Percentiles rank a stretch among this genome's conserved stretches.
These are phyloP conservation scores for Micractinium conductrix DNA, from an alignment of 139 green algal species.

Conservation along the genomic window DNA sequence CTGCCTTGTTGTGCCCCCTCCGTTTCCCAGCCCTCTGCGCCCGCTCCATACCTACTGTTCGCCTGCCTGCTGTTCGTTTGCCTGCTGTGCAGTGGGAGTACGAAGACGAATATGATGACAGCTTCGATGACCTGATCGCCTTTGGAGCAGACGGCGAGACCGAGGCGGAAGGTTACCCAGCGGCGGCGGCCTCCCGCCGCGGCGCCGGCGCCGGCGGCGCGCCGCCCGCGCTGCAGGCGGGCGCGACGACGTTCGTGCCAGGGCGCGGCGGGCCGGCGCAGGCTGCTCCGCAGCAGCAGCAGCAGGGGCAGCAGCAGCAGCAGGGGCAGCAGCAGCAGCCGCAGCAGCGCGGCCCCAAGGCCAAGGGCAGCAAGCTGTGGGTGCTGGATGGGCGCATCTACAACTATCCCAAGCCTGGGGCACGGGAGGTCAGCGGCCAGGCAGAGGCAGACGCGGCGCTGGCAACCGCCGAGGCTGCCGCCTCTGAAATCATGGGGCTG, in stretches of 20 bases:
- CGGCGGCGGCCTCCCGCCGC: background rate
- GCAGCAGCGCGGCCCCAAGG: background rate
- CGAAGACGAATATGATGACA: constrained; percentile 91
- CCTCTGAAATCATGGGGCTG: constrained; percentile 69
- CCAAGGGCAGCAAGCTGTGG: constrained; percentile 53
- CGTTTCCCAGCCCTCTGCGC: background rate
- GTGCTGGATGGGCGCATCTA: constrained; percentile 82
- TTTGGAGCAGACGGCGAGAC: constrained; percentile 59
- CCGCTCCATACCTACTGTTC: background rate
- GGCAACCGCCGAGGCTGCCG: constrained; percentile 50
- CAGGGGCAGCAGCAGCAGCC: constrained; percentile 12
- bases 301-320: background rate
- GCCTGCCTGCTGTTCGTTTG: background rate
- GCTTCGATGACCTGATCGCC: constrained; percentile 74
- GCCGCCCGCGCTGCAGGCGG: background rate
- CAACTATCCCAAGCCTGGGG: constrained; percentile 84
- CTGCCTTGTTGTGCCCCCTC: too few relatives aligned
- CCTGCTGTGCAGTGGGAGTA: constrained; percentile 73
- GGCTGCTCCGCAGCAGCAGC: constrained; percentile 1
- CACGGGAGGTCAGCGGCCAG: constrained; percentile 56
- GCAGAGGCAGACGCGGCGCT: constrained; percentile 55
- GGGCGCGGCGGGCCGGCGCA: background rate
- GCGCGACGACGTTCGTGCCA: background rate
- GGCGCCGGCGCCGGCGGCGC: background rate
- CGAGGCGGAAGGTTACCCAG: constrained; percentile 67